These are phyloP conservation scores for Phyllostachys edulis DNA, from an alignment of 176 grass and related monocot species.

Conservation along the genomic window DNA sequence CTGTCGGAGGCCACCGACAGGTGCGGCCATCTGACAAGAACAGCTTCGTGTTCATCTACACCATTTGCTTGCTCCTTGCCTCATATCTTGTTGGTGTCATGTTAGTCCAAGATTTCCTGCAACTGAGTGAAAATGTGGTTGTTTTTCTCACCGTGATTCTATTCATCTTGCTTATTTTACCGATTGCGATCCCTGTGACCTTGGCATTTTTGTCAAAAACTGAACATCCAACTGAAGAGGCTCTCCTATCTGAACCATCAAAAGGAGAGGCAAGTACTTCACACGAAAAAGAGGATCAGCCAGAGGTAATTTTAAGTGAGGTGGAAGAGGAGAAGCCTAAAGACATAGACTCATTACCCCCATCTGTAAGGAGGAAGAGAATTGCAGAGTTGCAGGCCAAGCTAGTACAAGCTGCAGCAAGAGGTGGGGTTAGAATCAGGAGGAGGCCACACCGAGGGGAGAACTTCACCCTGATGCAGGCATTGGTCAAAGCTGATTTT, in stretches of 20 bases:
- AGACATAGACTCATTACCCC: constrained; percentile 57
- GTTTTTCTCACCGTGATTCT: constrained; percentile 55
- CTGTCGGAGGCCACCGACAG: constrained; percentile 75
- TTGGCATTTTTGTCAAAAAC: constrained; percentile 61
- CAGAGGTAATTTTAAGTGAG: constrained; percentile 73
- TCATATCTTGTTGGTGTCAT: constrained; percentile 88
- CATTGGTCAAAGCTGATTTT: constrained; percentile 88
- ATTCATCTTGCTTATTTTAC: constrained; percentile 58
- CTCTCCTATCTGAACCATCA: constrained; percentile 40
- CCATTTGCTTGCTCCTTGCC: constrained; percentile 75
- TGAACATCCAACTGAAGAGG: constrained; percentile 59
- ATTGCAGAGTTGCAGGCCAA: constrained; percentile 66
- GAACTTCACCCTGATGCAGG: constrained; percentile 84
- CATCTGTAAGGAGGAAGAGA: constrained; percentile 63
- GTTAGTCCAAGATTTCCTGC: constrained; percentile 75
- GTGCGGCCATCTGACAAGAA: constrained; percentile 71
- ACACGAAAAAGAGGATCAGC: constrained; percentile 48
- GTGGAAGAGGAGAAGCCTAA: constrained; percentile 72
- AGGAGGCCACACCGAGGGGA: constrained; percentile 71
- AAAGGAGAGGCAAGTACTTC: constrained; percentile 64
- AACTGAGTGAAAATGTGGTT: constrained; percentile 46
- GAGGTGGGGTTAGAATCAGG: constrained; percentile 70
- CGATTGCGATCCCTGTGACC: constrained; percentile 58
- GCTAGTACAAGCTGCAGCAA: constrained; percentile 62
- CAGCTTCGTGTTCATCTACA: constrained; percentile 83